These are phyloP conservation scores for Boletellus ananiceps DNA, from an alignment of 768 basidiomycete species.

Conservation along the genomic window DNA sequence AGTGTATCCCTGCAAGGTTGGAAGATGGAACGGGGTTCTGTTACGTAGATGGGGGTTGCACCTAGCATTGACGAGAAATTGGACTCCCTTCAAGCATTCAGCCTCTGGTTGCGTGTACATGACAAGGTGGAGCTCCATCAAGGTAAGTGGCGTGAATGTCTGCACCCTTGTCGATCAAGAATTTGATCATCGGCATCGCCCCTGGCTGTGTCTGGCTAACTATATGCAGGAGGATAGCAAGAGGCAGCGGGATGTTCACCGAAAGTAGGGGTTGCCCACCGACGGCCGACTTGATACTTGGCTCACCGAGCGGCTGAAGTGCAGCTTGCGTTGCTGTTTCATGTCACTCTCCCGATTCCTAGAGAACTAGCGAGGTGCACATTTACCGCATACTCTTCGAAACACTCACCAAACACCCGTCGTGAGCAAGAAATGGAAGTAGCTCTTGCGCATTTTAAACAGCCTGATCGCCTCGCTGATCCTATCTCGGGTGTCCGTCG, in stretches of 20 bases:
- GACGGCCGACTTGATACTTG: no score
- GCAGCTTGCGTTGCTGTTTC: no score
- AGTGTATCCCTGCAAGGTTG: neutral
- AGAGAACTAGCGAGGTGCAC: no score
- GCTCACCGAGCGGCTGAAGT: no score
- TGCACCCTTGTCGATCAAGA: neutral
- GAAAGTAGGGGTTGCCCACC: neutral
- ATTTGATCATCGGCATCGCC: neutral
- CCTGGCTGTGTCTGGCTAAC: neutral
- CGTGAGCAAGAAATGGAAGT: neutral
- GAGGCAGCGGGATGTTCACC: neutral
- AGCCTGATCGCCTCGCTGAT: neutral
- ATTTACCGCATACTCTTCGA: no score
- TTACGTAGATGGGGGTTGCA: neutral
- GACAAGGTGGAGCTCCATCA: neutral
- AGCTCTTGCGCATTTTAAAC: neutral
- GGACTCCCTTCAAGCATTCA: neutral
- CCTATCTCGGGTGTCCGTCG: neutral
- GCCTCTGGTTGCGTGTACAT: neutral
- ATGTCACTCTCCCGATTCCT: no score
- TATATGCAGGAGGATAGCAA: neutral
- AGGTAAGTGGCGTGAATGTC: neutral
- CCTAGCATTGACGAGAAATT: neutral
- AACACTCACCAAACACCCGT: neutral
- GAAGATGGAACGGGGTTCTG: neutral